A percentile compares a stretch with the other conserved stretches of the same genome.
phyloP scores from a whole-genome alignment of 2,329 filamentous ascomycete species.

The Penicillium capsulatum region DNA sequence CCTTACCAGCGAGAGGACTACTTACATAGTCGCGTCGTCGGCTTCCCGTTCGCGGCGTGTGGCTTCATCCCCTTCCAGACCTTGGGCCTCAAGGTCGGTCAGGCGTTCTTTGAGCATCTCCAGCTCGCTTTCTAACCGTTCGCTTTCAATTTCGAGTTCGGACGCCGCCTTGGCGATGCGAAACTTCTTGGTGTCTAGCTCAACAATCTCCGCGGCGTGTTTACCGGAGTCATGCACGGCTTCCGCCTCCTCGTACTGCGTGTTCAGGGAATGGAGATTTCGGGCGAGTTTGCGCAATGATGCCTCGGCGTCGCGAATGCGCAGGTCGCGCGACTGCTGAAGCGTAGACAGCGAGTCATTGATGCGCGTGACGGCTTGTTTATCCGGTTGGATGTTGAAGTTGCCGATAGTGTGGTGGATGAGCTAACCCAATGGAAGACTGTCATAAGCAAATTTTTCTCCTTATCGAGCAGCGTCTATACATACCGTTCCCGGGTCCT shows the following conservation, averaged over 20 bases:
- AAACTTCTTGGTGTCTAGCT: slow-evolving; percentile 90
- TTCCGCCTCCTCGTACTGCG: slow-evolving; percentile 73
- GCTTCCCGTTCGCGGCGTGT: slow-evolving; percentile 50
- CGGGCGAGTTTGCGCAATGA: slow-evolving; percentile 69
- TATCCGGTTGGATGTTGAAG: slow-evolving; percentile 92
- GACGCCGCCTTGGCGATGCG: slow-evolving; percentile 85
- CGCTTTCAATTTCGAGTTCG: slow-evolving; percentile 90
- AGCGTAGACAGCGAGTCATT: slow-evolving; percentile 77
- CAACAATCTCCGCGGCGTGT: slow-evolving; percentile 79
- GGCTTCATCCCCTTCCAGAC: slow-evolving; percentile 66
- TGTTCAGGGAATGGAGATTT: slow-evolving; percentile 66
- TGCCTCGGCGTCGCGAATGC: slow-evolving; percentile 65
- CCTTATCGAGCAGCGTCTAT: neutral
- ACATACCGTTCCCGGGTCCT: slow-evolving; percentile 79
- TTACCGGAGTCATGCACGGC: slow-evolving; percentile 69
- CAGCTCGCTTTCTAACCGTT: slow-evolving; percentile 75
- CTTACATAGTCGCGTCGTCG: slow-evolving; percentile 45
- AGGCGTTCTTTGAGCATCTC: slow-evolving; percentile 70
- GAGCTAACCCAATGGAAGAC: slow-evolving; percentile 58
- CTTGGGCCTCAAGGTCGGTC: slow-evolving; percentile 80
- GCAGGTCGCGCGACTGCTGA: slow-evolving; percentile 75
- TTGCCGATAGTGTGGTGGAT: slow-evolving; percentile 88
- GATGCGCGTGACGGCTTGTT: slow-evolving; percentile 75
- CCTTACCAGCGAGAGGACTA: neutral
- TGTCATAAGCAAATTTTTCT: too few relatives aligned